These are phyloP conservation scores for Pestalotiopsis sp. DNA, from an alignment of 2,329 filamentous ascomycete genomes.

Conservation along the genomic window DNA sequence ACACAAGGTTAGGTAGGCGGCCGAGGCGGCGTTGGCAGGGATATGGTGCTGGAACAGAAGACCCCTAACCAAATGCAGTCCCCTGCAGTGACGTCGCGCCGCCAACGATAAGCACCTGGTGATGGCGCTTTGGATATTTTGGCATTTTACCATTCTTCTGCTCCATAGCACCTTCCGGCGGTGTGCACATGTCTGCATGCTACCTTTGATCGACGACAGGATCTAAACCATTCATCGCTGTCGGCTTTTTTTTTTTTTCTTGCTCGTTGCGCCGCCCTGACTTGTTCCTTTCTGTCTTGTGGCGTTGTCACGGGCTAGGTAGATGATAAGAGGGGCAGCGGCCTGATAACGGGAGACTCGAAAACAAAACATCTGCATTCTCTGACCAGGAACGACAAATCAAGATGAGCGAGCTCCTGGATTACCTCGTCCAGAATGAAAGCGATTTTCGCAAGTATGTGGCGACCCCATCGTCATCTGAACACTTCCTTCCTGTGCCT, in stretches of 20 bases:
- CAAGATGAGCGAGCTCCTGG: constrained; percentile 69
- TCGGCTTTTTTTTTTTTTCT: neutral
- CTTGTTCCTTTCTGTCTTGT: neutral
- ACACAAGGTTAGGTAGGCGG: no score
- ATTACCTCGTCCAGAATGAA: constrained; percentile 65
- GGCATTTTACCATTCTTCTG: neutral
- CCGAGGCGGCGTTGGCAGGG: no score
- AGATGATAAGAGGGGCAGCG: neutral
- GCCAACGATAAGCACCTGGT: constrained; percentile 23
- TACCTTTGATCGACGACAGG: neutral
- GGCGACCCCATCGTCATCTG: neutral
- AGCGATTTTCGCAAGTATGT: constrained; percentile 62
- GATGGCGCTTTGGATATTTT: neutral
- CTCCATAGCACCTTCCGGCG: neutral
- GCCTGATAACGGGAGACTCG: neutral
- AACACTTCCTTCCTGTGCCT: constrained; percentile 5
- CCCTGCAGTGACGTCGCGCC: constrained; percentile 29
- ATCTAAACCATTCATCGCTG: neutral
- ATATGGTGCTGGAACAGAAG: neutral
- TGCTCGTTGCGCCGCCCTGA: neutral
- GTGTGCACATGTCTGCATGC: neutral
- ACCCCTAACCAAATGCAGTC: neutral
- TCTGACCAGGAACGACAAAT: no score
- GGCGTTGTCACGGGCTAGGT: neutral
- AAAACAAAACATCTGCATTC: constrained; percentile 5